Evolutionary conservation across 169 alveolate species (phyloP).

Genomic region (Eimeria acervulina): DNA sequence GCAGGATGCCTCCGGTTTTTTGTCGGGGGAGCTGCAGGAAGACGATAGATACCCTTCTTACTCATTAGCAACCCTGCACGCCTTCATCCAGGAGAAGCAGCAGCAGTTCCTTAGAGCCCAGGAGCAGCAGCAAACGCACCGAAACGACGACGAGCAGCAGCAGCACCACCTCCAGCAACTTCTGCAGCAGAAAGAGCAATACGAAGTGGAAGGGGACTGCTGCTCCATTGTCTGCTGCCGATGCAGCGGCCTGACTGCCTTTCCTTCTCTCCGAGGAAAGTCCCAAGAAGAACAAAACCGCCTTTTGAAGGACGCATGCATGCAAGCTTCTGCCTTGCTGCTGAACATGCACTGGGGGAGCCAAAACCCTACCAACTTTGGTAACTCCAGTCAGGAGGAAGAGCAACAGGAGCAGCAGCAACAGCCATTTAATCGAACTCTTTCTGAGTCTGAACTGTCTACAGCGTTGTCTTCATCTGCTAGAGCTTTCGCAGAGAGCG

Average conservation of each 20-base stretch:
- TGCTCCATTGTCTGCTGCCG: constrained; percentile 79
- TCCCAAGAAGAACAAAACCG: constrained; percentile 9
- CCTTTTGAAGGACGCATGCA: constrained; percentile 66
- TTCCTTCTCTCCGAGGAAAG: constrained; percentile 22
- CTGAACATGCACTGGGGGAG: constrained; percentile 61
- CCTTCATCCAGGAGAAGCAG: constrained; percentile 23
- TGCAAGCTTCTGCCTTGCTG: constrained; percentile 67
- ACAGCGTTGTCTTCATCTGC: not conserved
- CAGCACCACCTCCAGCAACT: constrained; percentile 3
- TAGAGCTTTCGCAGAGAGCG: not conserved
- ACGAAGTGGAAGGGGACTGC: not conserved
- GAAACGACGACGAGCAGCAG: not conserved
- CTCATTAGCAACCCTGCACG: not conserved
- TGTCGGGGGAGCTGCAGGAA: constrained; percentile 3
- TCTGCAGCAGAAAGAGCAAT: not conserved
- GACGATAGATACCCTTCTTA: not conserved
- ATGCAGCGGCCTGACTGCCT: constrained; percentile 79
- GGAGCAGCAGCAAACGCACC: constrained; percentile 25
- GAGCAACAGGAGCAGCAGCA: constrained; percentile 61
- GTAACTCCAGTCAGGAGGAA: not conserved
- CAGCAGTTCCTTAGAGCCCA: not conserved
- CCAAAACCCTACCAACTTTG: not conserved
- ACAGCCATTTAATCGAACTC: not conserved
- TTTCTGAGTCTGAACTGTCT: constrained; percentile 6
- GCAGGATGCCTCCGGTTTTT: not conserved